Conservation (phyloP, 768 basidiomycete species). For the Pisolithus albus region DNA sequence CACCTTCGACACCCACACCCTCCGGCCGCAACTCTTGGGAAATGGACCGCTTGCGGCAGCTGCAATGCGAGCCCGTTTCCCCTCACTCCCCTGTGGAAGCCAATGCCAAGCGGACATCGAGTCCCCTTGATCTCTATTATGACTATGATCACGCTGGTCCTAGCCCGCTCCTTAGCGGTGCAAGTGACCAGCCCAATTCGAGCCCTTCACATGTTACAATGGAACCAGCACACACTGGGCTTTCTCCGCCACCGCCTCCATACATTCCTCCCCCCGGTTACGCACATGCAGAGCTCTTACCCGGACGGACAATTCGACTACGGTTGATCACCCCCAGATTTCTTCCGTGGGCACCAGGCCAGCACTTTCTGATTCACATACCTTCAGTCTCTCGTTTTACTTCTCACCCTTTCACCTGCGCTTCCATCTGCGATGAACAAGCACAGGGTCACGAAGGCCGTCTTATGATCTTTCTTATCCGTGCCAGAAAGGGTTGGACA, state of each 20-base stretch:
- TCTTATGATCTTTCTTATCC: slow-evolving; percentile 59
- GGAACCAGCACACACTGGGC: neutral
- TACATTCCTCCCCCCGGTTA: slow-evolving; percentile 59
- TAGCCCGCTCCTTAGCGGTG: slow-evolving; percentile 1
- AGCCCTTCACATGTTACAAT: neutral
- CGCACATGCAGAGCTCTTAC: slow-evolving; percentile 60
- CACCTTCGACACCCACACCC: neutral
- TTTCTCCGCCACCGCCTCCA: slow-evolving; percentile 2
- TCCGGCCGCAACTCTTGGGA: slow-evolving; percentile 16
- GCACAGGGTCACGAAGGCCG: slow-evolving; percentile 40
- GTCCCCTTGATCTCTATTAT: slow-evolving; percentile 22
- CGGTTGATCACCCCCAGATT: slow-evolving; percentile 51
- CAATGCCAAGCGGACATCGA: slow-evolving; percentile 8
- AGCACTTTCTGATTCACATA: slow-evolving; percentile 64
- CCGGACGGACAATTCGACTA: slow-evolving; percentile 66
- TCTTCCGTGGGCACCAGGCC: slow-evolving; percentile 69
- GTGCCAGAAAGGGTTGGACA: slow-evolving; percentile 67
- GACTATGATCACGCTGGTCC: slow-evolving; percentile 11
- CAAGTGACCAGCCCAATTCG: neutral
- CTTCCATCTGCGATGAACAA: slow-evolving; percentile 49
- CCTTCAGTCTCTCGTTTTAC: slow-evolving; percentile 56
- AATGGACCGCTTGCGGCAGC: slow-evolving; percentile 13
- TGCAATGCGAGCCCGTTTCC: slow-evolving; percentile 2
- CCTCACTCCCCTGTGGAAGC: slow-evolving; percentile 2
- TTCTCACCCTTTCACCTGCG: slow-evolving; percentile 70